phyloP scores from a whole-genome alignment of 2,329 filamentous ascomycete genomes.

The Colletotrichum salicis region DNA sequence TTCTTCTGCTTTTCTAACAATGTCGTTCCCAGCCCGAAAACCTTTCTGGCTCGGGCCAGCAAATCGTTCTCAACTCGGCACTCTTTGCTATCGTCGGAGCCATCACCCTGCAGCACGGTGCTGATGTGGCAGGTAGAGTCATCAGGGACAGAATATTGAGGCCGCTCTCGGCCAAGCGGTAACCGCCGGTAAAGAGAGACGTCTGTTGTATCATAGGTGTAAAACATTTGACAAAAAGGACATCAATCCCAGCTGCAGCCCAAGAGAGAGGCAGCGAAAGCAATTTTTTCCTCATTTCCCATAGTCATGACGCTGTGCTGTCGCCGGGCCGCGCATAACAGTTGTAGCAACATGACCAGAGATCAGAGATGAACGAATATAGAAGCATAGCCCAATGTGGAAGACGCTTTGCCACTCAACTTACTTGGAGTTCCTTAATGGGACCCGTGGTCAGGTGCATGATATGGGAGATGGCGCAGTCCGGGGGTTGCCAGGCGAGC shows the following conservation, averaged over 20 bases:
- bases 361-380: background rate
- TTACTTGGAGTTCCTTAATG: background rate
- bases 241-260: slow-evolving; percentile 14
- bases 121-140: slow-evolving; percentile 78
- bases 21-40: slow-evolving; percentile 64
- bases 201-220: slow-evolving; percentile 37
- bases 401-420: background rate
- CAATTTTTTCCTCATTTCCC: background rate
- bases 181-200: slow-evolving; percentile 30
- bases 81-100: slow-evolving; percentile 90
- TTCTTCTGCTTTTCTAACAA: slow-evolving; percentile 1
- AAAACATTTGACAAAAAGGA: slow-evolving; percentile 35
- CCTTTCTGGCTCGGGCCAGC: slow-evolving; percentile 76
- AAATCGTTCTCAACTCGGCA: slow-evolving; percentile 79
- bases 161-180: slow-evolving; percentile 41
- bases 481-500: slow-evolving; percentile 33
- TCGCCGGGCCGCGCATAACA: background rate
- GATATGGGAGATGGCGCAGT: slow-evolving; percentile 25
- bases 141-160: slow-evolving; percentile 80
- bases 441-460: slow-evolving; percentile 32
- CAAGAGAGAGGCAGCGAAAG: background rate
- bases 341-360: background rate
- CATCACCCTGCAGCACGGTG: slow-evolving; percentile 87
- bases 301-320: slow-evolving; percentile 1
- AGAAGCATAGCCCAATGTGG: slow-evolving; percentile 1